Evolutionary conservation across 2,329 filamentous ascomycete genomes (phyloP).

Genomic region (Nectriaceae sp.): DNA sequence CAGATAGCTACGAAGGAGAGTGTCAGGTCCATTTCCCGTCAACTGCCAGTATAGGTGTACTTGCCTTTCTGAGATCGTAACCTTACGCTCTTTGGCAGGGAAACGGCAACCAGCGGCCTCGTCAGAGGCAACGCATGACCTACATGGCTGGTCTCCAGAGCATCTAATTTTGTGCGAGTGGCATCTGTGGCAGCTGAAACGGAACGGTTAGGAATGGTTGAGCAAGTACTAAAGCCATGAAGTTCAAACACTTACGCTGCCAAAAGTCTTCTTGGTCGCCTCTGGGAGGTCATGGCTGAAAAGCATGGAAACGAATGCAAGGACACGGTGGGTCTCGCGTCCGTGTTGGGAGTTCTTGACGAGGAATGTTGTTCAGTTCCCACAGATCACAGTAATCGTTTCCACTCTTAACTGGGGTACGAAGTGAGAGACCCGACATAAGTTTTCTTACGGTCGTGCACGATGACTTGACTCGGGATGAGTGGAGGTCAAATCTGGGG

Average conservation of each 20-base stretch:
- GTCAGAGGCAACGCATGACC: constrained; percentile 39
- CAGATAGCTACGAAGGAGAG: constrained; percentile 11
- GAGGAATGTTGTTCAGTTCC: too few species aligned
- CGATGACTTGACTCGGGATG: too few species aligned
- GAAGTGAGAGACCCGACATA: too few species aligned
- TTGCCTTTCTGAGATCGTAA: constrained; percentile 33
- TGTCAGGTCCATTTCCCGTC: background rate
- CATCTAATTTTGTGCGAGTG: constrained; percentile 50
- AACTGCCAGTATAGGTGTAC: background rate
- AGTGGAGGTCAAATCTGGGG: too few species aligned
- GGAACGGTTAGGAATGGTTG: background rate
- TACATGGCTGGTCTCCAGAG: constrained; percentile 45
- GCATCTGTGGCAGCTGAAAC: constrained; percentile 40
- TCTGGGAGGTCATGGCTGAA: constrained; percentile 20
- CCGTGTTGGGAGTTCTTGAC: too few species aligned
- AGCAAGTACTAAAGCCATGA: background rate
- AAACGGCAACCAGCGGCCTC: constrained; percentile 41
- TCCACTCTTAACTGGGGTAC: too few species aligned
- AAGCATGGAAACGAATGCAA: too few species aligned
- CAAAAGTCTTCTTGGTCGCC: constrained; percentile 25
- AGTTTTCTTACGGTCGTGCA: too few species aligned
- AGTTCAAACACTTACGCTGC: constrained; percentile 23
- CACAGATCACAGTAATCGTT: too few species aligned
- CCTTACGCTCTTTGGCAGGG: constrained; percentile 41
- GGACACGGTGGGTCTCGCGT: too few species aligned